These are phyloP conservation scores for Curvularia eragrostidis DNA, from an alignment of 2,329 filamentous ascomycete genomes.

Conservation along the genomic window DNA sequence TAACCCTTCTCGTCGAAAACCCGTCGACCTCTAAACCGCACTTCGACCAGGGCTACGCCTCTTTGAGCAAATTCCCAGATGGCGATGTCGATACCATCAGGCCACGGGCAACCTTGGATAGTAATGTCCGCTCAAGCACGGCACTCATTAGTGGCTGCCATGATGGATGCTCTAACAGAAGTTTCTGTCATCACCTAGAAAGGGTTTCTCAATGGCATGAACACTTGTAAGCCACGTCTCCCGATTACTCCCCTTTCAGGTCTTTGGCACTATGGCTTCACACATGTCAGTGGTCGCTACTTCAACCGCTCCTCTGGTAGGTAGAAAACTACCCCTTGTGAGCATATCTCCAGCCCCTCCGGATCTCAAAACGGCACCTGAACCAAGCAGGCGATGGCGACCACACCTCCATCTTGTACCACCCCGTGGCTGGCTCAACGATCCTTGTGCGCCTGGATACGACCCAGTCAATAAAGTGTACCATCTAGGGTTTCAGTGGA, in stretches of 20 bases:
- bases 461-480: not conserved
- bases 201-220: not conserved
- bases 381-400: not conserved
- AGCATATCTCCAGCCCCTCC: not conserved
- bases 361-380: not conserved
- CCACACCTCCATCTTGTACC: not conserved
- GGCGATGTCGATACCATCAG: not conserved
- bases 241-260: not conserved
- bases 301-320: not conserved
- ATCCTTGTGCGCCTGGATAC: not conserved
- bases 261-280: not conserved
- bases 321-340: not conserved
- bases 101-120: not conserved
- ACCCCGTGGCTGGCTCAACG: not conserved
- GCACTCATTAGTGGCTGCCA: not conserved
- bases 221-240: not conserved
- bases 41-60: not conserved
- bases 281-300: not conserved
- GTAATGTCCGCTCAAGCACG: not conserved
- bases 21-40: not conserved
- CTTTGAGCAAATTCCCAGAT: not conserved
- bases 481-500: not conserved
- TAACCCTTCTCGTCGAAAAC: not conserved
- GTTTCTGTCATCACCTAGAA: not conserved
- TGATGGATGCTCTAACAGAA: not conserved